phyloP scores from a whole-genome alignment of 2,329 filamentous ascomycete species.

The Zasmidium cellare region DNA sequence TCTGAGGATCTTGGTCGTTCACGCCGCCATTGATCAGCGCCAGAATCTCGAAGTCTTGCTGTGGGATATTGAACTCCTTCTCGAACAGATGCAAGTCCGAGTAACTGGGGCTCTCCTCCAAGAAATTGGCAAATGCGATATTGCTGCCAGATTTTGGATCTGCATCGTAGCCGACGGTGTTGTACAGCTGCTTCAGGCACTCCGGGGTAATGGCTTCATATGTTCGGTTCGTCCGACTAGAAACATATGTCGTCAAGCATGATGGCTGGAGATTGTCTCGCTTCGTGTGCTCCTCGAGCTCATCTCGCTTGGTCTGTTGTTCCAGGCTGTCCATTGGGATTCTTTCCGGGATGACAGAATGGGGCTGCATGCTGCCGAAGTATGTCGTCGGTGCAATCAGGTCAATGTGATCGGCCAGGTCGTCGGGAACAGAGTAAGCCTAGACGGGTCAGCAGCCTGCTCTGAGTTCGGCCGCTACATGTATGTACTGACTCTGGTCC shows the following conservation, averaged over 20 bases:
- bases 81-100: slow-evolving; percentile 47
- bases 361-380: slow-evolving; percentile 32
- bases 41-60: slow-evolving; percentile 45
- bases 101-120: slow-evolving; percentile 53
- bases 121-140: slow-evolving; percentile 54
- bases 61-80: slow-evolving; percentile 42
- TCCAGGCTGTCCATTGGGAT: neutral
- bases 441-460: too few species aligned
- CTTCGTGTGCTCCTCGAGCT: neutral
- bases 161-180: slow-evolving; percentile 47
- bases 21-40: slow-evolving; percentile 22
- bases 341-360: neutral
- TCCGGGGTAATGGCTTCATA: slow-evolving; percentile 42
- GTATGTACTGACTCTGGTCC: slow-evolving; percentile 26
- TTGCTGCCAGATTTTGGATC: slow-evolving; percentile 48
- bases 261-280: slow-evolving; percentile 1
- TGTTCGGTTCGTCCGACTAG: neutral
- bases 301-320: neutral
- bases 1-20: slow-evolving; percentile 20
- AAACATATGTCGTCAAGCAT: slow-evolving; percentile 10
- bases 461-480: slow-evolving; percentile 34
- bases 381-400: slow-evolving; percentile 35
- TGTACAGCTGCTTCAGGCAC: slow-evolving; percentile 54
- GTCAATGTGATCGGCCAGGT: slow-evolving; percentile 30
- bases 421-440: slow-evolving; percentile 35